Conservation (phyloP, 2,329 filamentous ascomycete genomes). For the Aspergillus udagawae region DNA sequence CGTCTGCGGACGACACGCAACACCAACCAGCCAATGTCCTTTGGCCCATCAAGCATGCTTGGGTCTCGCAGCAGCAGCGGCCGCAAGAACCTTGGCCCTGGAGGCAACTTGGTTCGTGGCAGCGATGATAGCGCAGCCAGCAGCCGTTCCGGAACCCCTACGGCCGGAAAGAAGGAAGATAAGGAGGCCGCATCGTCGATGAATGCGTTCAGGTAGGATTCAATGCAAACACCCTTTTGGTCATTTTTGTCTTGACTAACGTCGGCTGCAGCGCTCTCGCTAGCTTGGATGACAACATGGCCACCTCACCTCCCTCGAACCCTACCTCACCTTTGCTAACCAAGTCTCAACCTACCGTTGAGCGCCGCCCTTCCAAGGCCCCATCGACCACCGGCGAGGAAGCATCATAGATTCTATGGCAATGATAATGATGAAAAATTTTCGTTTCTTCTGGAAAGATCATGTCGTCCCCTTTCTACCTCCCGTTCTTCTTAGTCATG, state of each 20-base stretch:
- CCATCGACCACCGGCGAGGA: conserved; percentile 40
- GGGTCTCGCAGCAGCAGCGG: conserved; percentile 88
- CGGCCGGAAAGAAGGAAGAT: conserved; percentile 60
- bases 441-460: conserved; percentile 34
- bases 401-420: conserved; percentile 38
- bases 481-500: conserved; percentile 13
- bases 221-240: conserved; percentile 1
- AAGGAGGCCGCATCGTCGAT: conserved; percentile 64
- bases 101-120: conserved; percentile 66
- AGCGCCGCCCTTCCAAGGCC: conserved; percentile 42
- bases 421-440: conserved; percentile 36
- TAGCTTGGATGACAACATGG: conserved; percentile 45
- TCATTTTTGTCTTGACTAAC: conserved; percentile 8
- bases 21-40: conserved; percentile 59
- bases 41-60: conserved; percentile 85
- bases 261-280: conserved; percentile 41
- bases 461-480: conserved; percentile 17
- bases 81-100: conserved; percentile 66
- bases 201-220: conserved; percentile 88
- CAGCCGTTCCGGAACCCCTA: conserved; percentile 85
- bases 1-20: conserved; percentile 64
- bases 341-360: conserved; percentile 44
- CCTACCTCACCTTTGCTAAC: conserved; percentile 45
- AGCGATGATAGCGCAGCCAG: conserved; percentile 83
- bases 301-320: conserved; percentile 47